These are phyloP conservation scores for Colletotrichum sp. DNA, from an alignment of 2,329 filamentous ascomycete species.

Conservation along the genomic window DNA sequence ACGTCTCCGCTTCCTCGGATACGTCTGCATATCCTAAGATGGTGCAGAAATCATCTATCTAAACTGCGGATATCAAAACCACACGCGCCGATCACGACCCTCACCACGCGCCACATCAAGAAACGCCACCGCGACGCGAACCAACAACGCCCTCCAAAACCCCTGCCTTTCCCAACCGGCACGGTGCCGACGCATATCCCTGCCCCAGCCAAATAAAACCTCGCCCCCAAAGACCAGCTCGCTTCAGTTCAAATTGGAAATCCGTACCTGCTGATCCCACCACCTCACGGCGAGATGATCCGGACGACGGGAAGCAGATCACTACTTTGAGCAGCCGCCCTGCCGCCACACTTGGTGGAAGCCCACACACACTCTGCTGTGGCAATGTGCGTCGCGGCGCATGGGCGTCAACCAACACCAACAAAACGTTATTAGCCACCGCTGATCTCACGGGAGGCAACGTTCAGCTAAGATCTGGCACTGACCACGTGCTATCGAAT, in stretches of 20 bases:
- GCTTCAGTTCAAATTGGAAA: background rate
- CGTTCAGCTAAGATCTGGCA: background rate
- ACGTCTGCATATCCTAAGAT: background rate
- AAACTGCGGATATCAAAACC: background rate
- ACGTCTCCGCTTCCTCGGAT: too few species aligned
- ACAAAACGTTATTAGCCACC: background rate
- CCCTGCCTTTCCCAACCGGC: background rate
- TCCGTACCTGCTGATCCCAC: background rate
- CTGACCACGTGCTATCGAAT: background rate
- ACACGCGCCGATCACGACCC: background rate
- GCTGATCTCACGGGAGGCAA: background rate
- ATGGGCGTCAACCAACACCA: background rate
- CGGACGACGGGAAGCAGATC: slow-evolving; percentile 10
- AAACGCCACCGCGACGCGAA: background rate
- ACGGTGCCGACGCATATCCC: background rate
- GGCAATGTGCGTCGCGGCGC: background rate
- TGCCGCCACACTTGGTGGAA: background rate
- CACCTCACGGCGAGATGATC: background rate
- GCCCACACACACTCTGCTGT: background rate
- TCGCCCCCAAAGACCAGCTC: background rate
- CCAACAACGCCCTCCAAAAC: background rate
- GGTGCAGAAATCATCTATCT: fast-evolving
- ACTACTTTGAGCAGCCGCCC: background rate
- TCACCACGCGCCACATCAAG: background rate
- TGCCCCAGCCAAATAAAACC: background rate